Evolutionary conservation across 306 rosid species (phyloP).

Genomic region (Glycine soja): DNA sequence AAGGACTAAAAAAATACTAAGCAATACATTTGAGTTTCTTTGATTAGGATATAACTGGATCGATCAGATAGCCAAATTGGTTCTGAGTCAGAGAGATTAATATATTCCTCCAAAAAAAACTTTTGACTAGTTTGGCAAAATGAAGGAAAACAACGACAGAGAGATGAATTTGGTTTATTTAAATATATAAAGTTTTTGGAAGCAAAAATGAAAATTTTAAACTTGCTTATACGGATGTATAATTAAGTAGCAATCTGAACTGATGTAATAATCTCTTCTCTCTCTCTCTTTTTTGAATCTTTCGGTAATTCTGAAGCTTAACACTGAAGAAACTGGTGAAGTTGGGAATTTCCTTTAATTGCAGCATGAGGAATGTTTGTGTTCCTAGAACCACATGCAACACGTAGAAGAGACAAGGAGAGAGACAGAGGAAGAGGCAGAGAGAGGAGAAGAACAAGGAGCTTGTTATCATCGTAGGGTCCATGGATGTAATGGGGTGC

Average conservation of each 20-base stretch:
- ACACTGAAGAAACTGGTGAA: not conserved
- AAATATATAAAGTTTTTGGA: not conserved
- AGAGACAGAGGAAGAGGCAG: constrained; percentile 5
- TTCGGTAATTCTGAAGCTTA: not conserved
- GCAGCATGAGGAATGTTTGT: not conserved
- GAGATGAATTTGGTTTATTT: not conserved
- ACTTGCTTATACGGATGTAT: not conserved
- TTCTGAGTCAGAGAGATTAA: not conserved
- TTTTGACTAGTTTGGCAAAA: too few relatives aligned
- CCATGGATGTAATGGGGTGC: not conserved
- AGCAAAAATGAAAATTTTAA: not conserved
- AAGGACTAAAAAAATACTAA: not conserved
- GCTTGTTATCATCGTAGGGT: not conserved
- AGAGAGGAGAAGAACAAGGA: not conserved
- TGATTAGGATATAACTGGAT: not conserved
- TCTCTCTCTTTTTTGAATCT: not conserved
- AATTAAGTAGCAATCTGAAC: not conserved
- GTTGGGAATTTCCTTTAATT: not conserved
- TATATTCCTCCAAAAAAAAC: too few relatives aligned
- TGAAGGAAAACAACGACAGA: too few relatives aligned
- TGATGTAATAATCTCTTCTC: not conserved
- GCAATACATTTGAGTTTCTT: constrained; percentile 7
- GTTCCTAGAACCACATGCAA: constrained; percentile 42
- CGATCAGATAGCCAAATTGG: not conserved
- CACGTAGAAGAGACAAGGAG: constrained; percentile 19